Evolutionary conservation across 768 basidiomycete species (phyloP), one percentile per base, ranked within the genome.

Genomic region (Amanita jacksonii): DNA sequence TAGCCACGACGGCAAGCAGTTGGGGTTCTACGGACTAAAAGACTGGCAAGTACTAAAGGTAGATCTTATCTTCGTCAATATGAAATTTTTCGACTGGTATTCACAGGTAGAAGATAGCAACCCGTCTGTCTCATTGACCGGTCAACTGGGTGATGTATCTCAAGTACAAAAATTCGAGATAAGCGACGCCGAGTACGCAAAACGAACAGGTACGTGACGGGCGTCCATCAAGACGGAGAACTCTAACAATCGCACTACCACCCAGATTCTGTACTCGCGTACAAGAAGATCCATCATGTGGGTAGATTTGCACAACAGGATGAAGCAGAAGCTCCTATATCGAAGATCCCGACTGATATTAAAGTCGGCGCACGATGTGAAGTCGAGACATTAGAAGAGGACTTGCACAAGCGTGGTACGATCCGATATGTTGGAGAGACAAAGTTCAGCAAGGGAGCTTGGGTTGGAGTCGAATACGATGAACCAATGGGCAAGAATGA

Each of bases 401-500:
- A 74, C 1, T 63, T 90, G 44, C 74, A 70, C 39, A 88, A 87
- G 59, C 76, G 88, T 4, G 94, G 94, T 0, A 79, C 79, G 0
- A 81, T 97, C 32, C 71, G 81, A n/a, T 97, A 81, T 53, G 80
- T 91, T 20, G 94, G 94, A 0, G 60, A 66, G 28, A 89, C 92
- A 0, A 69, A 72, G 45, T 96, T 97, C 56, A 77, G 76, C 8
- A 75, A 71, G 47, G 74, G 82, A 0, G 61, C 77, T 0, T 98
- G 93, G 93, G 74, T 97, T 1, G 94, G 94, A 0, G 70, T 98
- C 15, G 89, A 94, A 59, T 88, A 92, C 56, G 94, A 98, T 57
- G 94, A 98, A 54, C 93, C 94, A 3, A 71, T 89, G 18, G 94
- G 94, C 8, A 97, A 93, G 66, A 92, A 93, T 49, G 86, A 97